Conservation (phyloP, 768 basidiomycete species). For the Russula sp. region DNA sequence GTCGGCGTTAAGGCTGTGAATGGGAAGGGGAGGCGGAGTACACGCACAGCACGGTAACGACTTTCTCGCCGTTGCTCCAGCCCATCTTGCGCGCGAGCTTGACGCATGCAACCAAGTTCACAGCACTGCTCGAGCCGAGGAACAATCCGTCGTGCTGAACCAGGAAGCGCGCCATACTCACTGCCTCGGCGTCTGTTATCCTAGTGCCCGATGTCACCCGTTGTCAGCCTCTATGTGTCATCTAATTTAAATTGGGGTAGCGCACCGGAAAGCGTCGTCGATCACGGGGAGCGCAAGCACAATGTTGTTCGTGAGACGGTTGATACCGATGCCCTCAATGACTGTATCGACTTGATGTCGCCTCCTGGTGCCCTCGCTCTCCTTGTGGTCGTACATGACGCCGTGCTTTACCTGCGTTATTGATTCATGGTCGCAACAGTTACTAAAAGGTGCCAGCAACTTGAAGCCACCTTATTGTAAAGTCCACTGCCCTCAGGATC, state of each 20-base stretch:
- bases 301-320: slow-evolving; percentile 88
- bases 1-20: slow-evolving; percentile 27
- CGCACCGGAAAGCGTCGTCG: slow-evolving; percentile 81
- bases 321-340: slow-evolving; percentile 94
- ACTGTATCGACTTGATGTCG: slow-evolving; percentile 94
- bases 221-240: slow-evolving; percentile 12
- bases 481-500: slow-evolving; percentile 95
- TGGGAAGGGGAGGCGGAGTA: not conserved
- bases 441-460: not conserved
- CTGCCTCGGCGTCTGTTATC: slow-evolving; percentile 88
- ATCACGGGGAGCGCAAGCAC: slow-evolving; percentile 77
- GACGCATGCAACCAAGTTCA: slow-evolving; percentile 90
- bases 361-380: slow-evolving; percentile 89
- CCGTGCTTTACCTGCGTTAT: slow-evolving; percentile 67
- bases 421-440: not conserved
- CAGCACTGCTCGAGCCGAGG: slow-evolving; percentile 93
- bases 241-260: not conserved
- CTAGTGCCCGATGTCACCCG: slow-evolving; percentile 35
- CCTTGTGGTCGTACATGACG: slow-evolving; percentile 91
- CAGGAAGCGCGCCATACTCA: slow-evolving; percentile 92
- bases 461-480: slow-evolving; percentile 71
- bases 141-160: slow-evolving; percentile 89
- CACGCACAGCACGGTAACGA: slow-evolving; percentile 83
- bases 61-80: slow-evolving; percentile 59
- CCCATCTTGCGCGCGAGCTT: slow-evolving; percentile 66